Conservation (phyloP, 129 eudicot species). For the Flaveria robusta region DNA sequence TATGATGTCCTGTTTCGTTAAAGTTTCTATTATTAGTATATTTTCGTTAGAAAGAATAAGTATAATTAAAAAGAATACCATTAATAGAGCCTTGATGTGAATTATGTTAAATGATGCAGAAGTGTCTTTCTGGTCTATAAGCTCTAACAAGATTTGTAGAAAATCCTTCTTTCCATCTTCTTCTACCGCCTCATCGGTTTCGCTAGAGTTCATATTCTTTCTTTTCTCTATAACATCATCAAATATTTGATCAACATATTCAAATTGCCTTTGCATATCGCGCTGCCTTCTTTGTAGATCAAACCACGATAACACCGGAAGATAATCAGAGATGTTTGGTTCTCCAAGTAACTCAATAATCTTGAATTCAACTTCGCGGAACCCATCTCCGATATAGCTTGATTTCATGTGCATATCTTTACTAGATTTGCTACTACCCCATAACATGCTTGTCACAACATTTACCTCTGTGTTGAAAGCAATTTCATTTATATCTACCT, state of each 20-base stretch:
- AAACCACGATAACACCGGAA: neutral
- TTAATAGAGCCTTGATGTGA: neutral
- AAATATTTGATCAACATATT: neutral
- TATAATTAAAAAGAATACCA: neutral
- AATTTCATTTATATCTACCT: neutral
- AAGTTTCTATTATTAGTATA: neutral
- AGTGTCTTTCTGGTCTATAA: neutral
- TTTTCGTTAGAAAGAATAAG: neutral
- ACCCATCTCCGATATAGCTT: neutral
- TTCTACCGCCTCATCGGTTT: neutral
- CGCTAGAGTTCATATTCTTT: neutral
- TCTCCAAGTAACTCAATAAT: neutral
- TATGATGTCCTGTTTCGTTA: neutral
- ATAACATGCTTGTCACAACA: constrained; percentile 14
- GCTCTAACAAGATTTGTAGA: constrained; percentile 6
- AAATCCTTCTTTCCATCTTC: constrained; percentile 12
- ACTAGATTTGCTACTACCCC: constrained; percentile 2
- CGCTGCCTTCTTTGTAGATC: neutral
- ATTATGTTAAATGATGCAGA: neutral
- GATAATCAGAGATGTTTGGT: neutral
- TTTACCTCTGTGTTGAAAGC: neutral
- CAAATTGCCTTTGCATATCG: neutral
- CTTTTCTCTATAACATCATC: neutral
- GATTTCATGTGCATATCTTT: neutral
- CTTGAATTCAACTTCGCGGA: neutral